phyloP scores from a whole-genome alignment of 176 grass and related monocot genomes.

The Triticum urartu region DNA sequence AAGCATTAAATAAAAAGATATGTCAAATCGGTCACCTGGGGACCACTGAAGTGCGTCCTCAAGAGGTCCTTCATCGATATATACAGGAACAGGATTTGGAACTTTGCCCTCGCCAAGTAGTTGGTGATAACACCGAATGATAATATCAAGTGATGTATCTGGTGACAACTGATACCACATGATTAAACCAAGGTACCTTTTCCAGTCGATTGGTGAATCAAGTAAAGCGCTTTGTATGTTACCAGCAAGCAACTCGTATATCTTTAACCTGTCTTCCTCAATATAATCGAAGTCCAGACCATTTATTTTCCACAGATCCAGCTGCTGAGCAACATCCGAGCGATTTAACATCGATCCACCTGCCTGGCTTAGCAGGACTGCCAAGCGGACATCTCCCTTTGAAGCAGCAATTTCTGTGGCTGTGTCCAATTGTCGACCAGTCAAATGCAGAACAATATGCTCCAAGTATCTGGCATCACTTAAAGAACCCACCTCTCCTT shows the following conservation, averaged over 20 bases:
- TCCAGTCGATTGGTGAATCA: slow-evolving; percentile 82
- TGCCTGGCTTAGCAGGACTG: slow-evolving; percentile 80
- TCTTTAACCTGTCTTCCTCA: slow-evolving; percentile 76
- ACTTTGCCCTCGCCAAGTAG: slow-evolving; percentile 71
- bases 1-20: slow-evolving; percentile 94
- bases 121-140: slow-evolving; percentile 72
- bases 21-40: slow-evolving; percentile 69
- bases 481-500: slow-evolving; percentile 73
- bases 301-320: slow-evolving; percentile 86
- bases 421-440: slow-evolving; percentile 77
- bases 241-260: slow-evolving; percentile 83
- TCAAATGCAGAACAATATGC: slow-evolving; percentile 81
- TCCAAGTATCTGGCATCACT: slow-evolving; percentile 74
- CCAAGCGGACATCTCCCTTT: slow-evolving; percentile 72
- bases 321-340: slow-evolving; percentile 70
- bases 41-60: slow-evolving; percentile 61
- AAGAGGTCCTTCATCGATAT: slow-evolving; percentile 85
- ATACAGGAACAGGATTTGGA: slow-evolving; percentile 89
- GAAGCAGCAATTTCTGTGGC: slow-evolving; percentile 82
- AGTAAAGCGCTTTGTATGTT: slow-evolving; percentile 68
- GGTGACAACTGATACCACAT: slow-evolving; percentile 86
- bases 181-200: slow-evolving; percentile 82
- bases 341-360: slow-evolving; percentile 83
- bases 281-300: slow-evolving; percentile 82
- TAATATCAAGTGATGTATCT: slow-evolving; percentile 63